These are phyloP conservation scores for Venturia carpophila DNA, from an alignment of 2,329 filamentous ascomycete genomes.

Conservation along the genomic window DNA sequence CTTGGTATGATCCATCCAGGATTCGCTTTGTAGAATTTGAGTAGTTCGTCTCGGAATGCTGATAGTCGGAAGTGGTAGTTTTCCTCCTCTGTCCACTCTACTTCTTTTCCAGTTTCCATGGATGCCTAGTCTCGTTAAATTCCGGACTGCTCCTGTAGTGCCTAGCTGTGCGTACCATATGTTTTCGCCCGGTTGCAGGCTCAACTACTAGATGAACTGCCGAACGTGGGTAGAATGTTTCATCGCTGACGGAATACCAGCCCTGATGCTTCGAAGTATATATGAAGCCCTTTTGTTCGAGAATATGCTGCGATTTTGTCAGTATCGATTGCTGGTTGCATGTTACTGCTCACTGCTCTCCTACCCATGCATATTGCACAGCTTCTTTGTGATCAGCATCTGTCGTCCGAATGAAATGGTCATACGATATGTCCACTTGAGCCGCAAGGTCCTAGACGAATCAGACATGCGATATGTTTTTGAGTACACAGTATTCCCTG, in stretches of 20 bases:
- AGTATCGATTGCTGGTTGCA: conserved; percentile 16
- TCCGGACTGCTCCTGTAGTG: neutral
- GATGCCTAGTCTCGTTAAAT: conserved; percentile 43
- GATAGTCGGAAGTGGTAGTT: conserved; percentile 96
- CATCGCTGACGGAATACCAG: conserved; percentile 95
- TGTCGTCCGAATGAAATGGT: conserved; percentile 90
- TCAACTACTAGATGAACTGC: conserved; percentile 67
- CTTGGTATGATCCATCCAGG: conserved; percentile 68
- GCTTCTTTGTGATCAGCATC: conserved; percentile 72
- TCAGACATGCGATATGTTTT: conserved; percentile 17
- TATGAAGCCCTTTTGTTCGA: conserved; percentile 68
- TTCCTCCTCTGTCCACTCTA: conserved; percentile 87
- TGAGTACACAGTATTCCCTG: conserved; percentile 24
- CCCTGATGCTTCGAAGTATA: conserved; percentile 83
- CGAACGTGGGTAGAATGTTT: conserved; percentile 84
- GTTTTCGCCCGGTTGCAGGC: conserved; percentile 71
- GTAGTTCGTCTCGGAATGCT: conserved; percentile 66
- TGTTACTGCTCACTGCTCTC: conserved; percentile 7
- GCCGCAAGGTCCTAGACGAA: conserved; percentile 54
- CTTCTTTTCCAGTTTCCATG: conserved; percentile 80
- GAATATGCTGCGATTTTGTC: conserved; percentile 44
- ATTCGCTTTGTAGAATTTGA: conserved; percentile 72
- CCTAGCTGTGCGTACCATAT: conserved; percentile 51
- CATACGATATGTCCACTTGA: conserved; percentile 62
- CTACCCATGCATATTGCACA: conserved; percentile 81